Percentiles rank a stretch among this genome's conserved stretches.
Evolutionary conservation across 352 stramenopile species (phyloP).

Genomic region (Globisporangium recalcitrans): DNA sequence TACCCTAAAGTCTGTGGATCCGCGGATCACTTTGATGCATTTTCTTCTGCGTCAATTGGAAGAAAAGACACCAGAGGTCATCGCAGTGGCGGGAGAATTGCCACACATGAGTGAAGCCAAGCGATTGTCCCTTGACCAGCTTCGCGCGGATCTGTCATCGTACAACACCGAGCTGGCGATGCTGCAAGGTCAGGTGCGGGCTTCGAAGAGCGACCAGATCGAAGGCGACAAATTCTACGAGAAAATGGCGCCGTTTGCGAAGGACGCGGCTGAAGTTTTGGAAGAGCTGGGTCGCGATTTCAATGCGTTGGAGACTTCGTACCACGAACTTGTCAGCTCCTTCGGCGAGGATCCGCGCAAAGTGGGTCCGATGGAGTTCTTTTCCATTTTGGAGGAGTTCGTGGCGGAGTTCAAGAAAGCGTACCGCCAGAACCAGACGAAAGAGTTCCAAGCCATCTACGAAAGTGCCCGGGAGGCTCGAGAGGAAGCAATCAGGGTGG

Average conservation of each 20-base stretch:
- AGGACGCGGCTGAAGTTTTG: conserved; percentile 75
- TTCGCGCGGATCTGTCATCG: conserved; percentile 69
- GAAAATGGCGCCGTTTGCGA: conserved; percentile 75
- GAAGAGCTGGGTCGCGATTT: conserved; percentile 80
- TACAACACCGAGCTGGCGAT: conserved; percentile 84
- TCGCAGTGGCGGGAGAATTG: conserved; percentile 74
- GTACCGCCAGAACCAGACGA: conserved; percentile 84
- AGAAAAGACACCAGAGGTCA: conserved; percentile 69
- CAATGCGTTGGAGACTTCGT: conserved; percentile 58
- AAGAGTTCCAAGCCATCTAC: conserved; percentile 79
- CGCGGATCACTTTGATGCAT: conserved; percentile 78
- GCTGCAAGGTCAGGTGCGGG: conserved; percentile 77
- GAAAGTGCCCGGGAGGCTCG: conserved; percentile 50
- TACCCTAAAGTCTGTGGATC: conserved; percentile 78
- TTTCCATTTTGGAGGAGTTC: conserved; percentile 79
- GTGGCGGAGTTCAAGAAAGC: conserved; percentile 86
- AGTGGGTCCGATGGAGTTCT: conserved; percentile 79
- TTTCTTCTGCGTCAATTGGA: conserved; percentile 75
- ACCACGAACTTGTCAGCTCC: conserved; percentile 74
- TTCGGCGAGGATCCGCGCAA: conserved; percentile 83
- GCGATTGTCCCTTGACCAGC: conserved; percentile 73
- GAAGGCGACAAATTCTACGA: conserved; percentile 74
- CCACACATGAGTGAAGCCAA: conserved; percentile 76
- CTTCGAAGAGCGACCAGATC: conserved; percentile 71
- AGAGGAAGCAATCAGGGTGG: conserved; percentile 31